Evolutionary conservation across 495 filamentous ascomycete genomes (phyloP).

Genomic region (Aspergillus bridgeri): DNA sequence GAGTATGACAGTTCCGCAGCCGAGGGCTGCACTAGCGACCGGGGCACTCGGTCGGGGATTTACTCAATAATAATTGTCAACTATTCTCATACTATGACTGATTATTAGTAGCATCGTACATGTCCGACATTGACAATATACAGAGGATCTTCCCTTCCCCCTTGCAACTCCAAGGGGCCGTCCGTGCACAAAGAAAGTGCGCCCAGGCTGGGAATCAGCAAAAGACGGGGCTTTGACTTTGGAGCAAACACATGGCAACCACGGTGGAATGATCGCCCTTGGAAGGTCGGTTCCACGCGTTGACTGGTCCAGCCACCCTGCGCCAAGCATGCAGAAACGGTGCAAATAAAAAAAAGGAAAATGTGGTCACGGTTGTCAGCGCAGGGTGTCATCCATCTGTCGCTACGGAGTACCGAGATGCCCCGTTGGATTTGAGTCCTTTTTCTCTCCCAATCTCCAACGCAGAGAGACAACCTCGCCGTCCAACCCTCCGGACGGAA

Average conservation of each 20-base stretch:
- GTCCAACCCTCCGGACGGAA: not conserved
- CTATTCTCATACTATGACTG: too few relatives aligned
- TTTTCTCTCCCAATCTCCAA: not conserved
- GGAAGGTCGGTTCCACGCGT: conserved; percentile 12
- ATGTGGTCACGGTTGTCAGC: not conserved
- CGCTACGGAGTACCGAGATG: conserved; percentile 1
- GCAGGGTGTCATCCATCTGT: too few relatives aligned
- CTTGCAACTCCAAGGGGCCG: too few relatives aligned
- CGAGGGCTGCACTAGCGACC: conserved; percentile 11
- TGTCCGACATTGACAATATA: too few relatives aligned
- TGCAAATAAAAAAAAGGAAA: not conserved
- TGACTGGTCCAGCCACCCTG: conserved; percentile 18
- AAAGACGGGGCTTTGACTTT: conserved; percentile 21
- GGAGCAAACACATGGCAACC: conserved; percentile 28
- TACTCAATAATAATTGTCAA: too few relatives aligned
- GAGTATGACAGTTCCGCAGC: conserved; percentile 13
- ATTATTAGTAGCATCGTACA: too few relatives aligned
- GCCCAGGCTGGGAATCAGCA: not conserved
- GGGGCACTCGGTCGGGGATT: too few relatives aligned
- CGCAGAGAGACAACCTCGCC: not conserved
- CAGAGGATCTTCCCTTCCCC: not conserved
- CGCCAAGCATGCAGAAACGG: conserved; percentile 11
- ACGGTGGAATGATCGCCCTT: conserved; percentile 28
- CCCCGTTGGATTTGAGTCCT: not conserved
- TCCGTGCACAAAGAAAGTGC: too few relatives aligned